Evolutionary conservation across 108 stramenopile species (phyloP), one percentile per base, ranked within the genome.

Genomic region (Cyclostephanos invisitatus): DNA sequence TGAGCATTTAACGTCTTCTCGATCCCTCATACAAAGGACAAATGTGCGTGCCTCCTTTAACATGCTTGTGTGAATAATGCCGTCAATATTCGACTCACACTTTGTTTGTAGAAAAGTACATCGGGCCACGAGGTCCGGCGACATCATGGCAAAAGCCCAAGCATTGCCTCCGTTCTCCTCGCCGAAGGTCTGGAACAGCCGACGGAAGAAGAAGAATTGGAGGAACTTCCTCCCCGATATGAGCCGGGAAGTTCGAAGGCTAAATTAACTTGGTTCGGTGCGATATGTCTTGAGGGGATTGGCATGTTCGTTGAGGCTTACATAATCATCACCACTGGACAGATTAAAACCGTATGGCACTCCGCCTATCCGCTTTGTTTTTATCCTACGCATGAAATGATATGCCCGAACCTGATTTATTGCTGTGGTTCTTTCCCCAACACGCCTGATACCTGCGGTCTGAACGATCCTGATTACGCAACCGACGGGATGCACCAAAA

Each of bases 231-330:
- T 11, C 17, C 27, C 11, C 38, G 62, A 10, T 42, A 44, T 35
- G 42, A 40, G 7, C 24, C 44, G 21, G 62, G 42, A 24, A 60
- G 37, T 36, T 25, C 40, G 20, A 70, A 70, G 68, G 56, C 68
- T 20, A 60, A 14, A 20, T 37, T 60, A 18, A 70, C 56, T 21
- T 70, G 68, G 68, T 70, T 70, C 25, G 68, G 68, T 56, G 57
- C 68, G 37, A 24, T 70, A 9, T 59, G 55, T 37, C 37, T 70
- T 53, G 58, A 58, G 25, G 68, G 68, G 17, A 70, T 70, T 12
- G 68, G 68, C 21, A 70, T 70, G 68, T 70, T 70, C 57, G 68
- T 70, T 28, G 68, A 70, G 17, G 68, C 68, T 7, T 70, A 60
- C 58, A 60, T 70, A 12, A 70, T 70, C 59, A 70, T 70, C 59